A percentile compares a stretch with the other conserved stretches of the same genome.
Conservation (phyloP, 1,139 yeast genomes). For the Pichia sp. region DNA sequence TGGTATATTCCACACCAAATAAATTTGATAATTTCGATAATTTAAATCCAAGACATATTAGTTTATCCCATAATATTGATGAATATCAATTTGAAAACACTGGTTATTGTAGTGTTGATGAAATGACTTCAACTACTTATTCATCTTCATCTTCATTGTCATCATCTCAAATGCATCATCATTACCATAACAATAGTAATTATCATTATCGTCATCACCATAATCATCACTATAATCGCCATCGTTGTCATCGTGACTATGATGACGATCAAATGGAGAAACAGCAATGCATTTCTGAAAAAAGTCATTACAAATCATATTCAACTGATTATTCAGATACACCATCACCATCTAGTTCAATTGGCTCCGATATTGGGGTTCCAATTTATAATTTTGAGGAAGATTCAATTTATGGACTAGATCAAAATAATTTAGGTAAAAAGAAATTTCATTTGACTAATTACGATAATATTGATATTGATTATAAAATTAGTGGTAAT, state of each 20-base stretch:
- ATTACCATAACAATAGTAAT: neutral
- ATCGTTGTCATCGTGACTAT: neutral
- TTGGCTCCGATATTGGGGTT: constrained; percentile 1
- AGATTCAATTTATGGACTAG: neutral
- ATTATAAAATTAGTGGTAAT: neutral
- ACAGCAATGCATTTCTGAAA: neutral
- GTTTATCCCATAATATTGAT: neutral
- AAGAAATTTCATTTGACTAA: neutral
- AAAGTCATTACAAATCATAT: neutral
- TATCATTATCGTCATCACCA: neutral
- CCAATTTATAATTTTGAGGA: neutral
- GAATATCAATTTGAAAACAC: neutral
- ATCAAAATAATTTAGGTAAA: neutral
- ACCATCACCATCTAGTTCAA: constrained; percentile 1
- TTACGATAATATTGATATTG: neutral
- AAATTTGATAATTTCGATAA: neutral
- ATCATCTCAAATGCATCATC: neutral
- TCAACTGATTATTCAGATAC: neutral
- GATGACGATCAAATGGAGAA: neutral
- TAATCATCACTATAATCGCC: neutral
- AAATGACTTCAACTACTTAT: neutral
- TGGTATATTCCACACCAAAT: neutral
- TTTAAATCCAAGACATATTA: neutral
- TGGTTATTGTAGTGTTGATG: neutral
- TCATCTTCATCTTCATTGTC: neutral